Conservation (phyloP, 192 early-diverging fungal genomes). For the Obelidium mucronatum region DNA sequence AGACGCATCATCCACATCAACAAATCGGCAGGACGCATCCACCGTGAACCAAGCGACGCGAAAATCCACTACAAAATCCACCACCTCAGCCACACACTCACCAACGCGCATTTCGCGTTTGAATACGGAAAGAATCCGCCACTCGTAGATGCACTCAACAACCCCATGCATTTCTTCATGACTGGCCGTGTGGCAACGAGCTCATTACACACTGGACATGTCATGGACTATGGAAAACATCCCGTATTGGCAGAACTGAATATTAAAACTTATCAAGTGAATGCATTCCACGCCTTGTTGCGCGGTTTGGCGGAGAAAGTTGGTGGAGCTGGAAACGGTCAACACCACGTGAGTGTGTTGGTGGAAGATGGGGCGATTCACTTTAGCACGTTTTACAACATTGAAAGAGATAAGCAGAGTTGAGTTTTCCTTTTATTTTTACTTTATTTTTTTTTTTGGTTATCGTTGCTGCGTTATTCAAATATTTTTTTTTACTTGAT, state of each 20-base stretch:
- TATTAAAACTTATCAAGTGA: neutral
- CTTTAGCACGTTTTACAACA: neutral
- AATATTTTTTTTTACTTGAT: too few relatives aligned
- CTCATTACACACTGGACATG: neutral
- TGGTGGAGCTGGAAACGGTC: too few relatives aligned
- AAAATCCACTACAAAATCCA: neutral
- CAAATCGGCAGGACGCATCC: too few relatives aligned
- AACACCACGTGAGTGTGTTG: neutral
- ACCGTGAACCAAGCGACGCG: too few relatives aligned
- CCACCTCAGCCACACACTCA: neutral
- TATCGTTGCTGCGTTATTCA: too few relatives aligned
- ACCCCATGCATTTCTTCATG: neutral
- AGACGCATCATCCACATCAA: too few relatives aligned
- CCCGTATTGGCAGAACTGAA: neutral
- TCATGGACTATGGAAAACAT: neutral
- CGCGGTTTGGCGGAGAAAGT: neutral
- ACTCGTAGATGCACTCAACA: neutral
- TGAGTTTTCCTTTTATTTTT: too few relatives aligned
- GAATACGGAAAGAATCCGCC: neutral
- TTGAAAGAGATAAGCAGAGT: too few relatives aligned
- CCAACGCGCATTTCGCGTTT: neutral
- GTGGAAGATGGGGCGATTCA: neutral
- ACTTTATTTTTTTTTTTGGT: neutral
- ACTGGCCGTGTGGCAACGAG: neutral
- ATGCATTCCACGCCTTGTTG: neutral